Percentiles rank a stretch among this genome's conserved stretches.
Evolutionary conservation across 1,284 basidiomycete genomes (phyloP).

Genomic region (Vanrija sp.): DNA sequence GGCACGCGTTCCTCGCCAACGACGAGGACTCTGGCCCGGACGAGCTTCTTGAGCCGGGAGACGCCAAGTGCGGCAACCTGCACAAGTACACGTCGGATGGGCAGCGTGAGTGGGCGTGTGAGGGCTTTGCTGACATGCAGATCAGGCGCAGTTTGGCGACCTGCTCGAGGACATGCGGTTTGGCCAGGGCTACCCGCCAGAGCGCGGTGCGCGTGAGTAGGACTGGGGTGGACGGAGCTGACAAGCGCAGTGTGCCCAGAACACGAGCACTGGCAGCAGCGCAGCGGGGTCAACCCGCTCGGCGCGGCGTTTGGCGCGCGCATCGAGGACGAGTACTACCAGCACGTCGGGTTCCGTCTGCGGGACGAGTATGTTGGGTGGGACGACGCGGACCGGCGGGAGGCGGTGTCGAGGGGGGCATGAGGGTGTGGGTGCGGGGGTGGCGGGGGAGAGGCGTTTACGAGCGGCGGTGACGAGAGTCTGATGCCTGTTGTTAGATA

Average conservation of each 20-base stretch:
- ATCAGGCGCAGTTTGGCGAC: conserved; percentile 34
- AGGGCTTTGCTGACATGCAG: conserved; percentile 14
- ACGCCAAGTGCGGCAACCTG: conserved; percentile 40
- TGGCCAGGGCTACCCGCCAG: conserved; percentile 35
- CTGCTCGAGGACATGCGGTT: conserved; percentile 36
- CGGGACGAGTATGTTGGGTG: conserved; percentile 8
- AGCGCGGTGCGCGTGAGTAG: conserved; percentile 22
- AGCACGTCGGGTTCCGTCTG: conserved; percentile 14
- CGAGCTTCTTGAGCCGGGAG: conserved; percentile 22
- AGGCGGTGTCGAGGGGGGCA: too few species aligned
- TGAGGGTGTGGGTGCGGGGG: too few species aligned
- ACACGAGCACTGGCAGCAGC: conserved; percentile 43
- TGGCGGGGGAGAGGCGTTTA: too few species aligned
- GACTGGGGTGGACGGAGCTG: background rate
- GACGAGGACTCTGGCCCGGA: conserved; percentile 21
- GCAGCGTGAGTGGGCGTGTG: conserved; percentile 32
- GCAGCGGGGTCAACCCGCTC: conserved; percentile 34
- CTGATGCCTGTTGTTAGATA: too few species aligned
- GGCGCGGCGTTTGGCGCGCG: conserved; percentile 17
- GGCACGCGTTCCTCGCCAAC: conserved; percentile 66
- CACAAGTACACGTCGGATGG: conserved; percentile 27
- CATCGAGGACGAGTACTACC: conserved; percentile 15
- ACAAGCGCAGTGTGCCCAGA: conserved; percentile 34
- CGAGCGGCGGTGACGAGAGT: too few species aligned
- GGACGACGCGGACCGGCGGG: conserved; percentile 3